phyloP scores from a whole-genome alignment of 2,329 filamentous ascomycete genomes.

The Alternaria sp. region DNA sequence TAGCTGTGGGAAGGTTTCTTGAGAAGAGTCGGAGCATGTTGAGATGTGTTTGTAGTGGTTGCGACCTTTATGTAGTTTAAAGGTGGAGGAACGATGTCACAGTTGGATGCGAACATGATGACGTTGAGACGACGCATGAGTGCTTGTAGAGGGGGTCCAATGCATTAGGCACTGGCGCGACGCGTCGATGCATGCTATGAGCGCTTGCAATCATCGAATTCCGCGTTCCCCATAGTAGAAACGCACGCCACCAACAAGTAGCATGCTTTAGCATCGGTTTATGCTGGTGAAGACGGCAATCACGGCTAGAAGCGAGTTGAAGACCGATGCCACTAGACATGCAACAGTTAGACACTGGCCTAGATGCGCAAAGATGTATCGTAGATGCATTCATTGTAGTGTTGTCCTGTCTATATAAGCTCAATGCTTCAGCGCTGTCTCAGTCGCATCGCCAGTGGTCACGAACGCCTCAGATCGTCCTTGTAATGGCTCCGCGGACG shows the following conservation, averaged over 20 bases:
- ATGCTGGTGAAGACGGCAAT: not conserved
- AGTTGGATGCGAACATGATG: slow-evolving; percentile 36
- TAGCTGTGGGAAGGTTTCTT: slow-evolving; percentile 16
- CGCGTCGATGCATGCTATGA: slow-evolving; percentile 2
- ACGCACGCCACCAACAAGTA: not conserved
- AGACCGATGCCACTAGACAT: not conserved
- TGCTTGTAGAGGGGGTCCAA: slow-evolving; percentile 8
- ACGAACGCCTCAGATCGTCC: not conserved
- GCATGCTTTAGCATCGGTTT: not conserved
- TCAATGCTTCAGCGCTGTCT: not conserved
- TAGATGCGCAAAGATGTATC: not conserved
- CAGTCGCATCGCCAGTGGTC: not conserved
- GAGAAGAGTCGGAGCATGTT: slow-evolving; percentile 44
- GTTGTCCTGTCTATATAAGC: not conserved
- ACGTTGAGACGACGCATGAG: slow-evolving; percentile 34
- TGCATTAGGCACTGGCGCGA: slow-evolving; percentile 1
- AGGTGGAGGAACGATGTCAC: slow-evolving; percentile 16
- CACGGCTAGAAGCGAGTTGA: not conserved
- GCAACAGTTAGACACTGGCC: not conserved
- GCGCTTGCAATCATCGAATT: not conserved
- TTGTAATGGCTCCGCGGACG: not conserved
- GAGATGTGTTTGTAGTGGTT: not conserved
- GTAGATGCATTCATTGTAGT: not conserved
- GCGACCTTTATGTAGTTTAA: slow-evolving; percentile 20
- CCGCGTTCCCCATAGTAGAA: not conserved